These are phyloP conservation scores for Talaromyces sp. DNA, from an alignment of 2,329 filamentous ascomycete genomes.

Conservation along the genomic window DNA sequence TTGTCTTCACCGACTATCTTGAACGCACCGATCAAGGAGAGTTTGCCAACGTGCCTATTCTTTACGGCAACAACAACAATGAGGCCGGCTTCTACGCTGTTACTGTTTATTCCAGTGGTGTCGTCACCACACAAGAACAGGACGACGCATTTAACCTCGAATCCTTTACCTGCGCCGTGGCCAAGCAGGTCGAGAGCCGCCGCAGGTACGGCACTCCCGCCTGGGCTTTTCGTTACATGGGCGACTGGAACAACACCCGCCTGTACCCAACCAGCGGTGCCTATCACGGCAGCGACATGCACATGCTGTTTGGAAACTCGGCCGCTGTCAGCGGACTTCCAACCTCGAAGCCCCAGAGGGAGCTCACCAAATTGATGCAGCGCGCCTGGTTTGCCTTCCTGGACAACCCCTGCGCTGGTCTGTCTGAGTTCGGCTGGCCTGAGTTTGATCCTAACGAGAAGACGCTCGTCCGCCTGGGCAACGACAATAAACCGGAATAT, in stretches of 20 bases:
- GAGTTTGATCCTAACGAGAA: constrained; percentile 28
- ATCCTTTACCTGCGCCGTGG: constrained; percentile 50
- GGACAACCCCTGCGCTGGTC: constrained; percentile 37
- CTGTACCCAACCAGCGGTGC: constrained; percentile 49
- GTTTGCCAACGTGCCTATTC: constrained; percentile 8
- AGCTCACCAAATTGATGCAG: constrained; percentile 41
- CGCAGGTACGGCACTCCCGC: constrained; percentile 36
- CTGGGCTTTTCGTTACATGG: constrained; percentile 52
- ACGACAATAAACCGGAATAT: constrained; percentile 21
- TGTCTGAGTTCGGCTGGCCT: constrained; percentile 42
- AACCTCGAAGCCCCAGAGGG: constrained; percentile 31
- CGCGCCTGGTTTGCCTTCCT: constrained; percentile 45
- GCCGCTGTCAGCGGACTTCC: constrained; percentile 42
- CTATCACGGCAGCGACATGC: constrained; percentile 52
- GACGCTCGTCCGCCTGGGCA: constrained; percentile 29
- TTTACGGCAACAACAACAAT: constrained; percentile 16
- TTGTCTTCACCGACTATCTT: constrained; percentile 16
- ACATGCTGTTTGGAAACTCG: constrained; percentile 50
- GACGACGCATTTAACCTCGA: constrained; percentile 45
- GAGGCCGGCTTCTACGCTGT: constrained; percentile 40
- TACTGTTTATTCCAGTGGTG: constrained; percentile 40
- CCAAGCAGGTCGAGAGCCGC: constrained; percentile 41
- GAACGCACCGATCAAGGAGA: constrained; percentile 5
- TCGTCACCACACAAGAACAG: constrained; percentile 40
- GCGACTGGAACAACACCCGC: constrained; percentile 51